Conservation (phyloP, 164 flowering plant species). For the Dillenia turbinata region DNA sequence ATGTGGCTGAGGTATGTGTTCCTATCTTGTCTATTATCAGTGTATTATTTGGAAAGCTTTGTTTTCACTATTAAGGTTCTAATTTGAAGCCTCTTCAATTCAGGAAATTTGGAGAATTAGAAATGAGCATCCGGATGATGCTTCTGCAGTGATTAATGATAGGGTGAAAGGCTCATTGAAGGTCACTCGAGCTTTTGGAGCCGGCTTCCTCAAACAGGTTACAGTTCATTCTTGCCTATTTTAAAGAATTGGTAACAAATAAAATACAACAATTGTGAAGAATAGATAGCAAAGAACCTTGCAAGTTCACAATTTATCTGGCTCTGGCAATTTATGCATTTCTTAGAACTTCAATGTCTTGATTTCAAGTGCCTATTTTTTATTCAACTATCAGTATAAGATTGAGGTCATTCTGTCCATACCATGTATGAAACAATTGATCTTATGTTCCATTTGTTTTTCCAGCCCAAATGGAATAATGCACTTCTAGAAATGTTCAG, state of each 20-base stretch:
- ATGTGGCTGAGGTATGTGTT: conserved; percentile 45
- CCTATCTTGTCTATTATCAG: neutral
- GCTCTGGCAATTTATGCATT: too few relatives aligned
- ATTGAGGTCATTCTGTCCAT: too few relatives aligned
- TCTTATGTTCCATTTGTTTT: neutral
- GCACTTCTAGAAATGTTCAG: conserved; percentile 82
- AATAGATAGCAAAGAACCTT: too few relatives aligned
- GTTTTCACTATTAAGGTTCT: neutral
- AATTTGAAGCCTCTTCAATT: conserved; percentile 5
- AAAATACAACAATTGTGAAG: too few relatives aligned
- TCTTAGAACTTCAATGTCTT: too few relatives aligned
- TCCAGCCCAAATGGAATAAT: conserved; percentile 83
- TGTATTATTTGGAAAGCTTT: neutral
- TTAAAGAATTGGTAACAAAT: neutral
- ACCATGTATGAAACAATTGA: too few relatives aligned
- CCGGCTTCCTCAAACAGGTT: conserved; percentile 94
- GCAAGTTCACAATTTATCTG: too few relatives aligned
- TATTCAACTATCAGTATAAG: too few relatives aligned
- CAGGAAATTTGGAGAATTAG: conserved; percentile 76
- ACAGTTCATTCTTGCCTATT: neutral
- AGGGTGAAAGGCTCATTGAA: conserved; percentile 86
- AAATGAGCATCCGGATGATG: conserved; percentile 73
- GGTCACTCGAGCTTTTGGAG: conserved; percentile 93
- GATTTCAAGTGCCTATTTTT: too few relatives aligned
- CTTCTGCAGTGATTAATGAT: conserved; percentile 54